Conservation (phyloP, 768 basidiomycete genomes). For the Xerocomellus chrysenteron region DNA sequence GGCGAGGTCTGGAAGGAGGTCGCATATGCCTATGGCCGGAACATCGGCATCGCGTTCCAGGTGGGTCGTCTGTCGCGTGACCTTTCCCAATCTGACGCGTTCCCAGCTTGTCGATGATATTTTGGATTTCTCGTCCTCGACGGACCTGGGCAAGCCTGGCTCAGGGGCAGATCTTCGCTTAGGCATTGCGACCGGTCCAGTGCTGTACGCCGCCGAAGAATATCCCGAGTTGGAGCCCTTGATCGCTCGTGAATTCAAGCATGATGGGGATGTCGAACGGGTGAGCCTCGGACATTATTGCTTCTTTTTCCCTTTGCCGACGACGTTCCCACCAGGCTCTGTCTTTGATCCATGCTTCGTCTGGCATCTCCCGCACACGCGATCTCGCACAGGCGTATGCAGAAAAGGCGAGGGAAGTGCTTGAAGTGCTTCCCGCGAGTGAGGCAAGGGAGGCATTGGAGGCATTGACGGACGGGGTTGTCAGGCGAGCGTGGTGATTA, state of each 20-base stretch:
- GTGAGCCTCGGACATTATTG: constrained; percentile 41
- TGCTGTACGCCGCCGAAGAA: constrained; percentile 84
- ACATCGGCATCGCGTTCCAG: constrained; percentile 95
- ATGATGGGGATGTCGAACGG: constrained; percentile 75
- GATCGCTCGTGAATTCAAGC: constrained; percentile 75
- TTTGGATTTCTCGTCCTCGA: constrained; percentile 84
- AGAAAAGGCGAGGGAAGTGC: constrained; percentile 67
- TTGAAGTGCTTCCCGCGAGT: constrained; percentile 74
- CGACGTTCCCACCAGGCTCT: constrained; percentile 50
- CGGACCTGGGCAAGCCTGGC: constrained; percentile 84
- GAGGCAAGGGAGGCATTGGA: constrained; percentile 78
- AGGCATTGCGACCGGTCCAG: constrained; percentile 84
- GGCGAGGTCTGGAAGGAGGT: constrained; percentile 86
- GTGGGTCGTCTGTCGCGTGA: constrained; percentile 40
- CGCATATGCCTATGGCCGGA: constrained; percentile 88
- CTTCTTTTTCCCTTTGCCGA: not conserved
- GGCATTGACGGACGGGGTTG: constrained; percentile 64
- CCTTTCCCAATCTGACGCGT: not conserved
- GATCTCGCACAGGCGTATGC: constrained; percentile 76
- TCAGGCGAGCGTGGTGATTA: constrained; percentile 53
- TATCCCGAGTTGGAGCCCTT: constrained; percentile 72
- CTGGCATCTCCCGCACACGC: constrained; percentile 76
- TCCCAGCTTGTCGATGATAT: constrained; percentile 90
- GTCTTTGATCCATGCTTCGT: constrained; percentile 55
- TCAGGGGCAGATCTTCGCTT: constrained; percentile 76